Conservation (phyloP, 805 yeast genomes). For the Kluyveromyces aestuarii region DNA sequence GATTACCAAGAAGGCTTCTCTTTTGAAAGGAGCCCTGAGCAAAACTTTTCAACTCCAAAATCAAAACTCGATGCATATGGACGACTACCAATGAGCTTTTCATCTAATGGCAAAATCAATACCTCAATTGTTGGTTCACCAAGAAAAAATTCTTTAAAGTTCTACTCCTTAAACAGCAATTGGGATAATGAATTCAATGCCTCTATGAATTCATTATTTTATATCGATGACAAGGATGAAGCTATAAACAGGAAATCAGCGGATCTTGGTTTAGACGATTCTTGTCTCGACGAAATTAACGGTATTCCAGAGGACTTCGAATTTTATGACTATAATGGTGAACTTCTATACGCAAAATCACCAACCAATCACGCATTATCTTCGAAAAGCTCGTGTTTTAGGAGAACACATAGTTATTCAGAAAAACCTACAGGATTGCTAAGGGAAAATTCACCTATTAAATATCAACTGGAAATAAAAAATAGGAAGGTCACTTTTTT, state of each 20-base stretch:
- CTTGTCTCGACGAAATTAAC: constrained; percentile 42
- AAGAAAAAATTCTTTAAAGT: constrained; percentile 23
- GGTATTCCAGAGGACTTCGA: constrained; percentile 38
- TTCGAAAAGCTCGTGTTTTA: constrained; percentile 10
- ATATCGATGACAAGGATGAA: constrained; percentile 29
- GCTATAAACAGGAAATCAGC: constrained; percentile 21
- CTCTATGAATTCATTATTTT: constrained; percentile 24
- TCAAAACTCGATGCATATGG: background rate
- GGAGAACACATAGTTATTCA: constrained; percentile 26
- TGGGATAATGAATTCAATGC: constrained; percentile 32
- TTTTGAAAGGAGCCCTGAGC: background rate
- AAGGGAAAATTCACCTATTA: constrained; percentile 23
- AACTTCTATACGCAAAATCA: background rate
- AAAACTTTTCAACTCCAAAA: background rate
- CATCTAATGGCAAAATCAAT: background rate
- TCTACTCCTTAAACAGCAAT: constrained; percentile 30
- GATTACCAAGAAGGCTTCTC: background rate
- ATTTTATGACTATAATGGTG: constrained; percentile 22
- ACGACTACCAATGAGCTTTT: background rate
- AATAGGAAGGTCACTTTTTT: constrained; percentile 35
- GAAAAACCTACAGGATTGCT: constrained; percentile 22
- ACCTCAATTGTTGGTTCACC: background rate
- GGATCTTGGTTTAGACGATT: constrained; percentile 27
- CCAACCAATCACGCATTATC: background rate
- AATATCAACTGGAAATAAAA: constrained; percentile 28